These are phyloP conservation scores for Cyberlindnera petersonii DNA, from an alignment of 805 yeast genomes.

Conservation along the genomic window DNA sequence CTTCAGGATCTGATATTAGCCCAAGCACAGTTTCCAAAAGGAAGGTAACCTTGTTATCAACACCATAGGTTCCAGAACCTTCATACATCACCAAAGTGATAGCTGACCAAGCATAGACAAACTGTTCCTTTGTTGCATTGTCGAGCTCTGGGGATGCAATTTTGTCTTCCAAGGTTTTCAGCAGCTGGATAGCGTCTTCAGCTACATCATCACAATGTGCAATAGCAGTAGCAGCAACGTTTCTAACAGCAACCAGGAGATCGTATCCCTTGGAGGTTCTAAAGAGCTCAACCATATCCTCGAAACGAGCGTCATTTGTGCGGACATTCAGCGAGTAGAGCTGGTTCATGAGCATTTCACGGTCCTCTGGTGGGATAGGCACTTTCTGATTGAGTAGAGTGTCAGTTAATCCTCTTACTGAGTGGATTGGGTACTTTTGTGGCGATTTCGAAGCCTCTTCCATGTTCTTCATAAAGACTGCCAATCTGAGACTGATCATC, in stretches of 20 bases:
- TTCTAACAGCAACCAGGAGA: slow-evolving; percentile 19
- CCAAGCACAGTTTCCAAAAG: slow-evolving; percentile 18
- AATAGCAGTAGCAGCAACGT: slow-evolving; percentile 22
- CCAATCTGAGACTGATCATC: slow-evolving; percentile 22
- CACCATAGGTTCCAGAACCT: slow-evolving; percentile 28
- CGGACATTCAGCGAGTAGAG: slow-evolving; percentile 23
- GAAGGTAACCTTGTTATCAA: slow-evolving; percentile 21
- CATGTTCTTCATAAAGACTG: slow-evolving; percentile 14
- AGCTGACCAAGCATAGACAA: slow-evolving; percentile 25
- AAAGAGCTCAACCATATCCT: slow-evolving; percentile 18
- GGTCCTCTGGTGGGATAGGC: slow-evolving; percentile 23
- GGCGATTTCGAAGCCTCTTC: slow-evolving; percentile 11
- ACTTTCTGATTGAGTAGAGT: slow-evolving; percentile 19
- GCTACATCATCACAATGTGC: slow-evolving; percentile 25
- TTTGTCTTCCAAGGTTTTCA: slow-evolving; percentile 19
- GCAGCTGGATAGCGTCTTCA: slow-evolving; percentile 15
- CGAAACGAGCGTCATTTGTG: slow-evolving; percentile 14
- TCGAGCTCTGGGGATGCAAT: slow-evolving; percentile 17
- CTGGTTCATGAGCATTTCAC: slow-evolving; percentile 26
- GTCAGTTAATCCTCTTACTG: slow-evolving; percentile 21
- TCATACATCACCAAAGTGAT: slow-evolving; percentile 22
- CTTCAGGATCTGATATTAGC: slow-evolving; percentile 8
- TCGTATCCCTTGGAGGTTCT: slow-evolving; percentile 20
- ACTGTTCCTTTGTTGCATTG: slow-evolving; percentile 16
- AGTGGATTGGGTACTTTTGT: slow-evolving; percentile 24